These are phyloP conservation scores for Baudoinia panamericana DNA, from an alignment of 495 filamentous ascomycete species.

Conservation along the genomic window DNA sequence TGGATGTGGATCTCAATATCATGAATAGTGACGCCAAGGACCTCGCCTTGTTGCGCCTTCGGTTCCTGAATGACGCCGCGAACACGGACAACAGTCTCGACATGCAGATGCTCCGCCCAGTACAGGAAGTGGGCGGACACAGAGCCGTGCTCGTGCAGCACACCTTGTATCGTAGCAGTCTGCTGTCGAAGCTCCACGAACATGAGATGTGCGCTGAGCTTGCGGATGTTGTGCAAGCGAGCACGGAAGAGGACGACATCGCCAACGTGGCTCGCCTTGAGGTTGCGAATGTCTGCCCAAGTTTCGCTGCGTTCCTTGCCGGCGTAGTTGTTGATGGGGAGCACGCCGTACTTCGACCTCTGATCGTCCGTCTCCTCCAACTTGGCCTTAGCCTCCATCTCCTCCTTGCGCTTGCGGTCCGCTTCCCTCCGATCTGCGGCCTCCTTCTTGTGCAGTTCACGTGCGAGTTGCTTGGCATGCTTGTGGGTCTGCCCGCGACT, in stretches of 20 bases:
- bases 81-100: slow-evolving; percentile 51
- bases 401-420: slow-evolving; percentile 21
- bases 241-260: slow-evolving; percentile 70
- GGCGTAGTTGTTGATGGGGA: slow-evolving; percentile 32
- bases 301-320: slow-evolving; percentile 32
- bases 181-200: slow-evolving; percentile 84
- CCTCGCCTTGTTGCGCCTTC: slow-evolving; percentile 39
- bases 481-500: slow-evolving; percentile 31
- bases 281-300: slow-evolving; percentile 18
- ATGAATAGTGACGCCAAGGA: slow-evolving; percentile 32
- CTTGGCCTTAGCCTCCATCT: slow-evolving; percentile 25
- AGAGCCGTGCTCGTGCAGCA: slow-evolving; percentile 47
- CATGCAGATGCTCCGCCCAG: slow-evolving; percentile 56
- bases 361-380: slow-evolving; percentile 28
- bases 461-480: slow-evolving; percentile 26
- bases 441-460: slow-evolving; percentile 25
- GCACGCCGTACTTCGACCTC: slow-evolving; percentile 26
- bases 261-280: slow-evolving; percentile 38
- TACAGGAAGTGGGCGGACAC: slow-evolving; percentile 47
- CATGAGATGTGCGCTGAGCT: slow-evolving; percentile 80
- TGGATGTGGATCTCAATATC: slow-evolving; percentile 32
- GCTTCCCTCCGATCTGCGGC: slow-evolving; percentile 24
- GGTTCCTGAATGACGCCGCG: slow-evolving; percentile 33
- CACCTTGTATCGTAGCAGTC: slow-evolving; percentile 67
- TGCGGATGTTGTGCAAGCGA: slow-evolving; percentile 72